phyloP scores from a whole-genome alignment of 192 early-diverging fungal species.

The Backusella liffmaniae region DNA sequence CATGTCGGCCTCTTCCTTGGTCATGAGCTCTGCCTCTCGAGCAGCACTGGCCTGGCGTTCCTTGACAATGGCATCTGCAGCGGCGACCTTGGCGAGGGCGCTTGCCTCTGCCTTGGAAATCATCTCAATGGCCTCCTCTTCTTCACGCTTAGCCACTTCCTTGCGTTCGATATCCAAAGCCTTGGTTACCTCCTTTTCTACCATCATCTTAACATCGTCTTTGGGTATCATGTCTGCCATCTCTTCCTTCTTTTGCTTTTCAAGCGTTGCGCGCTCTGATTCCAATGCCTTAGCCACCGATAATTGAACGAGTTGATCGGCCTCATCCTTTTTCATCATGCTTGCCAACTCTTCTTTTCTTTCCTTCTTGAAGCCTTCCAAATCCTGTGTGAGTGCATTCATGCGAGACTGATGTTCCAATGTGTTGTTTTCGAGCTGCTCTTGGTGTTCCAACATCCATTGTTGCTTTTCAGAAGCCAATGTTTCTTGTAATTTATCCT shows the following conservation, averaged over 20 bases:
- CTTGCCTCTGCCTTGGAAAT: conserved; percentile 29
- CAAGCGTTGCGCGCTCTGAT: background rate
- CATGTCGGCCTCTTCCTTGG: conserved; percentile 9
- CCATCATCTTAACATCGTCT: background rate
- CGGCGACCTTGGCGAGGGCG: conserved; percentile 24
- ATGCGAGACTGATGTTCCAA: background rate
- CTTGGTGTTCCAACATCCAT: background rate
- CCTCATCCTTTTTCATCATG: background rate
- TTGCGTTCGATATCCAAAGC: conserved; percentile 6
- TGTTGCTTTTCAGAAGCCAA: background rate
- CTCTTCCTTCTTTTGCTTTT: background rate
- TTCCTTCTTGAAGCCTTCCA: background rate
- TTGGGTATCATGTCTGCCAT: conserved; percentile 6
- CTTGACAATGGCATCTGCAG: conserved; percentile 32
- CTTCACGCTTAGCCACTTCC: background rate
- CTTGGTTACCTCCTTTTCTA: background rate
- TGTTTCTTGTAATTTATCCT: background rate
- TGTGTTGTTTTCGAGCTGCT: background rate
- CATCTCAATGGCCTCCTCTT: conserved; percentile 14
- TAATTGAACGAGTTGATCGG: background rate
- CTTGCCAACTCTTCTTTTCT: background rate
- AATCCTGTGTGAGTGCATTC: background rate
- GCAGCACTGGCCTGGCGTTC: conserved; percentile 17
- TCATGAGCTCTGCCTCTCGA: background rate
- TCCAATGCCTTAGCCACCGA: background rate